Evolutionary conservation across 2,329 filamentous ascomycete species (phyloP), one percentile per base, ranked within the genome.

Genomic region (Sclerotinia sclerotiorum): DNA sequence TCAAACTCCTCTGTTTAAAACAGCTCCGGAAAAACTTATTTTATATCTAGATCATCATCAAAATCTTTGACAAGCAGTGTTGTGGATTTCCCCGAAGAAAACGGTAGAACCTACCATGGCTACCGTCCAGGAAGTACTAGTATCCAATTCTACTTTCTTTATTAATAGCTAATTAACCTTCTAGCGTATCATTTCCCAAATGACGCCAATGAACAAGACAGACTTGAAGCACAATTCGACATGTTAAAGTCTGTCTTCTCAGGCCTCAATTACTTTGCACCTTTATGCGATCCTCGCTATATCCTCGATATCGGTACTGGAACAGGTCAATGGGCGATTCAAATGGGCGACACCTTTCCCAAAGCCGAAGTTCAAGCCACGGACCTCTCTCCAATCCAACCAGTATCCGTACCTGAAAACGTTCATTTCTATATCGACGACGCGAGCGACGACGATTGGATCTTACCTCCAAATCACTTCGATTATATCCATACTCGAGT

Each of bases 311-410:
- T 81, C 71, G 83, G 83, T 55, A 84, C 83, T 13, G 83, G 83
- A 17, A 84, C 83, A 15, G 83, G 83, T 0, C 51, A 86, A 76
- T 91, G 89, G 89, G 87, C 88, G 17, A 87, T 91, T 69, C 71
- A 77, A 48, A 75, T 92, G 80, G 87, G 86, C 73, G 85, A 88
- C 72, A 74, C 81, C 61, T 90, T 88, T 69, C 88, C 88, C 17
- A 75, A 82, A 5, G 80, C 88, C 15, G 78, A 83, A 69, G 81
- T 91, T 46, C 82, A 84, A 65, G 88, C 86, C 44, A 89, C 86
- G 11, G 89, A 91, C 73, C 81, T 91, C 7, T 90, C 88, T 0
- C 88, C 88, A 1, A 87, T 90, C 35, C 89, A 91, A 74, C 88
- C 88, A 2, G 80, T 80, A 5, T 81, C 85, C 60, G 88, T 92